Conservation (phyloP, 768 basidiomycete species). For the Hericium rajendrae region DNA sequence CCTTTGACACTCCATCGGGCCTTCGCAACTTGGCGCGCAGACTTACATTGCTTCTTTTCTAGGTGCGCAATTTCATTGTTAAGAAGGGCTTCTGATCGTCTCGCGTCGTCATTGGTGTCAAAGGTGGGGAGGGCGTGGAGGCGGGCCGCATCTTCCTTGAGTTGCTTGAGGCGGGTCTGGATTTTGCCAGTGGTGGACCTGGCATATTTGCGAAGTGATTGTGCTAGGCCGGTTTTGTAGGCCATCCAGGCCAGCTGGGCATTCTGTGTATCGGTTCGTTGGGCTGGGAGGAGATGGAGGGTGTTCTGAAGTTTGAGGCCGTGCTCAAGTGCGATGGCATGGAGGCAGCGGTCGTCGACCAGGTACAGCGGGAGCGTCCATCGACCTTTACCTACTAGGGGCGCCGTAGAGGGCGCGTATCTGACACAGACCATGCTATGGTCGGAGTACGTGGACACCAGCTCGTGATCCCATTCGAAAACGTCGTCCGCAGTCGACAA, state of each 20-base stretch:
- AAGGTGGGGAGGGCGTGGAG: no score
- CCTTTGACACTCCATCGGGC: background rate
- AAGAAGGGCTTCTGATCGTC: background rate
- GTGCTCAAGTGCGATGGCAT: no score
- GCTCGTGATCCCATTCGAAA: background rate
- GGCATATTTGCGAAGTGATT: background rate
- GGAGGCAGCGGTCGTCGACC: background rate
- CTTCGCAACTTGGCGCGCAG: background rate
- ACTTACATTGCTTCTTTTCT: background rate
- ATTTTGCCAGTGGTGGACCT: background rate
- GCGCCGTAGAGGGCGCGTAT: background rate
- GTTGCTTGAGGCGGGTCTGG: background rate
- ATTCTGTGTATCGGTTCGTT: background rate
- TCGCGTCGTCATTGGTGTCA: background rate
- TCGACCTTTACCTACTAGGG: background rate
- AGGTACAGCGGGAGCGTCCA: background rate
- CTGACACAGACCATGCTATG: background rate
- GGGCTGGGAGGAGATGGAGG: no score
- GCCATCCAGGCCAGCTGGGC: background rate
- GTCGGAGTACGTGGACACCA: background rate
- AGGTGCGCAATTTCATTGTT: background rate
- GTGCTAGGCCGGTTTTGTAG: background rate
- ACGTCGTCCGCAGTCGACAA: no score
- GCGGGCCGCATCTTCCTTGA: no score
- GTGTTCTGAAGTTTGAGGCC: no score